These are phyloP conservation scores for Cydonia oblonga DNA, from an alignment of 331 rosid genomes.

Conservation along the genomic window DNA sequence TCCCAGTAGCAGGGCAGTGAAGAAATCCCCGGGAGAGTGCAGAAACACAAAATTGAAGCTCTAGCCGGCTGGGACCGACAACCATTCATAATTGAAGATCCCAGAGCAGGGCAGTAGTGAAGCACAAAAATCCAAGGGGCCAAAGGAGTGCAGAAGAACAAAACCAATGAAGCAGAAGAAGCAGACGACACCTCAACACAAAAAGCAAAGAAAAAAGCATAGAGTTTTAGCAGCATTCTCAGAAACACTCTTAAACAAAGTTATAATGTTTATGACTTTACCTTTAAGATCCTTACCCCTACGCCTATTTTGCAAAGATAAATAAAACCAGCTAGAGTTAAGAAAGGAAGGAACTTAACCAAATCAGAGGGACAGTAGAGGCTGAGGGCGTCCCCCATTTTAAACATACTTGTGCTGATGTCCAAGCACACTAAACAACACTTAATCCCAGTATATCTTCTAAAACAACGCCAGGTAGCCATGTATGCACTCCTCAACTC, in stretches of 20 bases:
- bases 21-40: slow-evolving; percentile 41
- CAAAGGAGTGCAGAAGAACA: slow-evolving; percentile 51
- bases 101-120: slow-evolving; percentile 46
- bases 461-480: slow-evolving; percentile 17
- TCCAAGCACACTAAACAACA: slow-evolving; percentile 51
- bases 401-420: slow-evolving; percentile 45
- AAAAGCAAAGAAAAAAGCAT: slow-evolving; percentile 23
- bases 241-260: slow-evolving; percentile 28
- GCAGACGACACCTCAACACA: slow-evolving; percentile 65
- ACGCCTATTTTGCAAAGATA: slow-evolving; percentile 30
- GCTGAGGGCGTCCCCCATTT: slow-evolving; percentile 64
- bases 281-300: slow-evolving; percentile 27
- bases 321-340: slow-evolving; percentile 35
- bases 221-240: slow-evolving; percentile 46
- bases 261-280: slow-evolving; percentile 19
- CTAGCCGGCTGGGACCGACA: slow-evolving; percentile 60
- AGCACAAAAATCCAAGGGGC: slow-evolving; percentile 35
- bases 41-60: slow-evolving; percentile 52
- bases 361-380: slow-evolving; percentile 48
- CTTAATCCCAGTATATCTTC: slow-evolving; percentile 43
- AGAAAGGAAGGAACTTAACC: slow-evolving; percentile 59
- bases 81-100: slow-evolving; percentile 60
- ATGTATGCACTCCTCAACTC: slow-evolving; percentile 40
- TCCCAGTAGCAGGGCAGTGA: slow-evolving; percentile 47
- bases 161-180: slow-evolving; percentile 58